Evolutionary conservation across 441 rosid species (phyloP), one percentile per base, ranked within the genome.

Genomic region (Croton laevigatus): DNA sequence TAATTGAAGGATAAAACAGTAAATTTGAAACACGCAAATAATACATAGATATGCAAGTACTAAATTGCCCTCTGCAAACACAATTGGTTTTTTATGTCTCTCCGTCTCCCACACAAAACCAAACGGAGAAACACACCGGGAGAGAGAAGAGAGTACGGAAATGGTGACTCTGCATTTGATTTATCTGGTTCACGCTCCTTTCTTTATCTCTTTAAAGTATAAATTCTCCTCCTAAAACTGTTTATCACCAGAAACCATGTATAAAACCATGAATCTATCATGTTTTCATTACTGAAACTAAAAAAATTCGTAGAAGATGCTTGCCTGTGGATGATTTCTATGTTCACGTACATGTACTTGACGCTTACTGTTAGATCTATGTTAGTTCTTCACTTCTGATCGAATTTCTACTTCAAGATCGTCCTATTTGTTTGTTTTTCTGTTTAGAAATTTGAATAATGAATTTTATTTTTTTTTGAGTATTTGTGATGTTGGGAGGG

Each of bases 161-260:
- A 79, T 38, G 74, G 79, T 70, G 82, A 79, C 65, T 76, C 60
- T 42, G 61, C 72, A 58, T 1, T 60, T 8, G 58, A 48, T 65
- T 27, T 12, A n/a, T n/a, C 17, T 57, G 37, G 38, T 23, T 57
- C 58, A 53, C 27, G 27, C 32, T 14, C 40, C 32, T 44, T 53
- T 44, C 61, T 64, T 45, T 71, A 9, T 68, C 75, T 32, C 16
- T 20, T 53, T 32, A 3, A 11, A 59, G 44, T 64, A 6, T 6
- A 9, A 14, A 23, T 60, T 13, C 16, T 36, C 9, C 54, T 46
- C 23, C 49, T n/a, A n/a, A n/a, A n/a, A n/a, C n/a, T n/a, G n/a
- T n/a, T 14, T 51, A 8, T 54, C 22, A 54, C 59, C 23, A 22
- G 9, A 10, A 22, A 8, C 23, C 3, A 20, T 20, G 3, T 19